These are phyloP conservation scores for Trypanosoma congolense DNA, from an alignment of 208 protist species.

Conservation along the genomic window DNA sequence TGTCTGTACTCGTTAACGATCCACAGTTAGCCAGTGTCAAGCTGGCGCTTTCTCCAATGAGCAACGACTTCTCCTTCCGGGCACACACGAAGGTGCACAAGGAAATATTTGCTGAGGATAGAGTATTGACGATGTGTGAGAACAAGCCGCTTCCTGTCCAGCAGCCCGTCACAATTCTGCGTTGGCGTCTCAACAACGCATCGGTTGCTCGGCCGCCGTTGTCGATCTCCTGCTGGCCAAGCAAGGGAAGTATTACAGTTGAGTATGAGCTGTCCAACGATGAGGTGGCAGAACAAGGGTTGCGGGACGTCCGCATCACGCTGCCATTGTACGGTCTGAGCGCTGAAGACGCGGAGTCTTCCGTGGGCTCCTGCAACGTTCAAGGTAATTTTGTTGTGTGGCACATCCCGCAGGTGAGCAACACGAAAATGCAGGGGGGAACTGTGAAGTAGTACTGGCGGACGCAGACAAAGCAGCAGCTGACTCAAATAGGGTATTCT, in stretches of 20 bases:
- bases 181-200: conserved; percentile 46
- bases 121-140: conserved; percentile 74
- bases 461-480: conserved; percentile 17
- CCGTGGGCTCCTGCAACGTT: conserved; percentile 35
- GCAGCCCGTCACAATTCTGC: conserved; percentile 73
- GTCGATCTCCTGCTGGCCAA: conserved; percentile 77
- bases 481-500: conserved; percentile 47
- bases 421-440: conserved; percentile 47
- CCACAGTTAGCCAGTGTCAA: conserved; percentile 45
- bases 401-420: conserved; percentile 56
- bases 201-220: conserved; percentile 38
- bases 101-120: conserved; percentile 64
- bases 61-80: conserved; percentile 68
- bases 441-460: conserved; percentile 55
- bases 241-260: conserved; percentile 57
- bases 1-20: conserved; percentile 73
- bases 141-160: conserved; percentile 75
- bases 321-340: conserved; percentile 57
- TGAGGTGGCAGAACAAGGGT: conserved; percentile 16
- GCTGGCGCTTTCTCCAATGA: conserved; percentile 48
- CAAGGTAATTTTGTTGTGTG: conserved; percentile 36
- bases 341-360: conserved; percentile 29
- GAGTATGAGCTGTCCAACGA: conserved; percentile 73
- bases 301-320: conserved; percentile 47
- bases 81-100: conserved; percentile 84